Percentiles rank a stretch among this genome's conserved stretches.
Conservation (phyloP, 176 grass and related monocot species). For the Cymbopogon citratus region DNA sequence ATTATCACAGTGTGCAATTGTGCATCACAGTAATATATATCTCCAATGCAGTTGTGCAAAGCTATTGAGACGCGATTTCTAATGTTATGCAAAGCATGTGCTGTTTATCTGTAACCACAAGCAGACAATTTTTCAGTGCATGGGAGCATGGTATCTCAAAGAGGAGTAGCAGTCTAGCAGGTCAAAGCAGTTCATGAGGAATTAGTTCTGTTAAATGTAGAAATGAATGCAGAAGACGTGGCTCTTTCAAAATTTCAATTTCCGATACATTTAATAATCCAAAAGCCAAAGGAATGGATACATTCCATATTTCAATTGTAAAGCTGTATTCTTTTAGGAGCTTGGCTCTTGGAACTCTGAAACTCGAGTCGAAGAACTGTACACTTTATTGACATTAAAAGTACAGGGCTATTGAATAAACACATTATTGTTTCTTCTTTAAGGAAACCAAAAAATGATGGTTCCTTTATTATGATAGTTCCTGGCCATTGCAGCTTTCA, state of each 20-base stretch:
- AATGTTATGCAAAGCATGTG: neutral
- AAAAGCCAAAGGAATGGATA: neutral
- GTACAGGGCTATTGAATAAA: neutral
- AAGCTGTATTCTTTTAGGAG: neutral
- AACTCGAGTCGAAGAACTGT: neutral
- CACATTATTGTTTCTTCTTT: neutral
- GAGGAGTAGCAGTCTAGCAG: neutral
- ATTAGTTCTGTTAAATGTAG: neutral
- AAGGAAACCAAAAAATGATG: neutral
- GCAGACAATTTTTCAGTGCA: neutral
- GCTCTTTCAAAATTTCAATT: neutral
- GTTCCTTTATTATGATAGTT: neutral
- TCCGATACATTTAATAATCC: neutral
- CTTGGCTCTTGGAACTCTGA: neutral
- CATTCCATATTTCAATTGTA: neutral
- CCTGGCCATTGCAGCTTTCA: no score
- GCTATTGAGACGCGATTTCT: neutral
- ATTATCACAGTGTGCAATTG: neutral
- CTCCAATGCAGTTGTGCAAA: neutral
- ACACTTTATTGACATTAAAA: constrained; percentile 17
- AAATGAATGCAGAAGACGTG: neutral
- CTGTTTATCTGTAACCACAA: neutral
- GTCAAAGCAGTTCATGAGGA: neutral
- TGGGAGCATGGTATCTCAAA: neutral
- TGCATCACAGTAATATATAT: neutral